Percentiles rank a stretch among this genome's conserved stretches.
These are phyloP conservation scores for Aspergillus felis DNA, from an alignment of 2,329 filamentous ascomycete species.

Conservation along the genomic window DNA sequence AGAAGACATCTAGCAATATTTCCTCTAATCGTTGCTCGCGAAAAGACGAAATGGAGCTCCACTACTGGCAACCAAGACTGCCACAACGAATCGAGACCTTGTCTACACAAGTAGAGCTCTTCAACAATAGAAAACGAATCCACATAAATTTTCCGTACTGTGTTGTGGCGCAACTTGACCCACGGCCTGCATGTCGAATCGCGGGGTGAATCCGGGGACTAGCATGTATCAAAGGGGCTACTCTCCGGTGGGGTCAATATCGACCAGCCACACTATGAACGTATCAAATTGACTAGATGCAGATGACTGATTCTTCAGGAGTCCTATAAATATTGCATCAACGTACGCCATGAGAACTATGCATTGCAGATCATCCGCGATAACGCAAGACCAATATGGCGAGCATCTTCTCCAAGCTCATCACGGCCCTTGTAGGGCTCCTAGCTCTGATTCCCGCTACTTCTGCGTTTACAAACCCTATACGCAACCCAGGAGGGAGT, in stretches of 20 bases:
- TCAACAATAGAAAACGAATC: neutral
- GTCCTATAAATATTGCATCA: neutral
- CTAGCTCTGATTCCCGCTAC: neutral
- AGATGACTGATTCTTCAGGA: neutral
- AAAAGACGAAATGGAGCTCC: neutral
- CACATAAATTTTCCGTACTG: neutral
- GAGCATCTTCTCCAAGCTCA: neutral
- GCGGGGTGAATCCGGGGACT: neutral
- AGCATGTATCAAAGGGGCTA: neutral
- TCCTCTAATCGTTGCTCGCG: neutral
- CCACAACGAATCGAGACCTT: neutral
- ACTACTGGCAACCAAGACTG: neutral
- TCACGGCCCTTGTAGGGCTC: neutral
- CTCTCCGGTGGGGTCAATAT: neutral
- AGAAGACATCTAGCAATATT: neutral
- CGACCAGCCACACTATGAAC: neutral
- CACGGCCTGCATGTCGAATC: neutral
- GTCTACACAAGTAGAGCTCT: neutral
- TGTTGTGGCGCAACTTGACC: neutral
- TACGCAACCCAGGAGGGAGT: conserved; percentile 48
- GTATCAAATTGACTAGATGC: neutral
- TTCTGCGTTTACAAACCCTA: conserved; percentile 48
- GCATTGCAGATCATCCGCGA: neutral
- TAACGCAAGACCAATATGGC: neutral
- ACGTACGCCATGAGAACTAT: neutral